These are phyloP conservation scores for Backusella circina DNA, from an alignment of 192 early-diverging fungal species.

Conservation along the genomic window DNA sequence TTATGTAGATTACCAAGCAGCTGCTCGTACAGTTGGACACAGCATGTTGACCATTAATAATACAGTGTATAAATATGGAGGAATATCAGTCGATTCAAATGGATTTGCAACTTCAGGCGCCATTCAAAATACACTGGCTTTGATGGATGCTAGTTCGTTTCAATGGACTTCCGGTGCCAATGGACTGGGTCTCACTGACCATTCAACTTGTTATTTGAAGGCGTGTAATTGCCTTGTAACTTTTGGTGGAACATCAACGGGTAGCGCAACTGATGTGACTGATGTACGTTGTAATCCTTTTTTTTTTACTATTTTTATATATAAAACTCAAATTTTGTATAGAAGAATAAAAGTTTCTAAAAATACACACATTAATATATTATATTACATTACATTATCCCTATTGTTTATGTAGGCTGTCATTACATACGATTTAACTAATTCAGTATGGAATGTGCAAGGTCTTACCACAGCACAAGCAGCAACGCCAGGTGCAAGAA, in stretches of 20 bases:
- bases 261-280: slow-evolving; percentile 43
- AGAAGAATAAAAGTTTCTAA: background rate
- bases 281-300: slow-evolving; percentile 9
- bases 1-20: slow-evolving; percentile 4
- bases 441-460: slow-evolving; percentile 52
- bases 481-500: slow-evolving; percentile 46
- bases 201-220: slow-evolving; percentile 31
- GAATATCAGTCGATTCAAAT: slow-evolving; percentile 20
- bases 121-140: slow-evolving; percentile 27
- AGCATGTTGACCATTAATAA: slow-evolving; percentile 53
- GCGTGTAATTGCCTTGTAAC: slow-evolving; percentile 49
- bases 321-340: slow-evolving; percentile 1
- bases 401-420: background rate
- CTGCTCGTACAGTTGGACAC: slow-evolving; percentile 42
- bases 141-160: slow-evolving; percentile 24
- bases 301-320: background rate
- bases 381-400: background rate
- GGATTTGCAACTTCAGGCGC: slow-evolving; percentile 9
- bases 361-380: background rate
- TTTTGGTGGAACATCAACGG: slow-evolving; percentile 63
- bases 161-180: slow-evolving; percentile 26
- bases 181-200: slow-evolving; percentile 26
- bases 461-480: slow-evolving; percentile 37
- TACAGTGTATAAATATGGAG: slow-evolving; percentile 40
- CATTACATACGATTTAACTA: slow-evolving; percentile 38